phyloP scores from a whole-genome alignment of 83 land plant species.

The Picea abies region DNA sequence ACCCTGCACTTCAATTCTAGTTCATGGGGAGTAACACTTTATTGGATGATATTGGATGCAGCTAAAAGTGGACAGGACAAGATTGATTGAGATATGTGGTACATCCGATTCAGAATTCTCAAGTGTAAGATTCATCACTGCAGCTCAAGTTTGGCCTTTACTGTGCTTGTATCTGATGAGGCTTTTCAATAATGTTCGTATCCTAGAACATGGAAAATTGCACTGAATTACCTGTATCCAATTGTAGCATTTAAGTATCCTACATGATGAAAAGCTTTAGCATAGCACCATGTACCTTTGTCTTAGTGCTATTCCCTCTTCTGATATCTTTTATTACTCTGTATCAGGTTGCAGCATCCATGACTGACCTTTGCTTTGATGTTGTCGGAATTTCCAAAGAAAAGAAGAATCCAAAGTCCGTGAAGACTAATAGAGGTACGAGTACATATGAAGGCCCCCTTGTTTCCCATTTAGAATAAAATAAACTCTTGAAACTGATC shows the following conservation, averaged over 20 bases:
- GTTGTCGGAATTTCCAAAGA: conserved; percentile 75
- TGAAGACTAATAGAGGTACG: conserved; percentile 75
- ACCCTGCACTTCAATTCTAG: too few species aligned
- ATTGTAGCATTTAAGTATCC: background rate
- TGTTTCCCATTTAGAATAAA: too few species aligned
- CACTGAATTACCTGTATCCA: background rate
- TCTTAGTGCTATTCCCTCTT: background rate
- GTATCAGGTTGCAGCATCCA: conserved; percentile 60
- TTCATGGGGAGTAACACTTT: background rate
- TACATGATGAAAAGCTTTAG: too few species aligned
- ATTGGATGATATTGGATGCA: conserved; percentile 24
- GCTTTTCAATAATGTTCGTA: background rate
- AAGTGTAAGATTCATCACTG: conserved; percentile 31
- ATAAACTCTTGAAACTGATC: too few species aligned
- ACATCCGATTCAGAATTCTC: conserved; percentile 85
- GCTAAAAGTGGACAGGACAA: conserved; percentile 87
- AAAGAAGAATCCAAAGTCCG: conserved; percentile 68
- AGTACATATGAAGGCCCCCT: background rate
- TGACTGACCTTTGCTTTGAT: conserved; percentile 86
- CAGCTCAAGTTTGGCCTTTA: too few species aligned
- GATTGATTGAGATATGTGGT: conserved; percentile 82
- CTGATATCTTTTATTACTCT: background rate
- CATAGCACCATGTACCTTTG: too few species aligned
- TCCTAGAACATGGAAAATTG: background rate
- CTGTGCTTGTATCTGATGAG: too few species aligned